Base-by-base conservation (phyloP, 139 green algal species). In the Micromonas commoda region DNA sequence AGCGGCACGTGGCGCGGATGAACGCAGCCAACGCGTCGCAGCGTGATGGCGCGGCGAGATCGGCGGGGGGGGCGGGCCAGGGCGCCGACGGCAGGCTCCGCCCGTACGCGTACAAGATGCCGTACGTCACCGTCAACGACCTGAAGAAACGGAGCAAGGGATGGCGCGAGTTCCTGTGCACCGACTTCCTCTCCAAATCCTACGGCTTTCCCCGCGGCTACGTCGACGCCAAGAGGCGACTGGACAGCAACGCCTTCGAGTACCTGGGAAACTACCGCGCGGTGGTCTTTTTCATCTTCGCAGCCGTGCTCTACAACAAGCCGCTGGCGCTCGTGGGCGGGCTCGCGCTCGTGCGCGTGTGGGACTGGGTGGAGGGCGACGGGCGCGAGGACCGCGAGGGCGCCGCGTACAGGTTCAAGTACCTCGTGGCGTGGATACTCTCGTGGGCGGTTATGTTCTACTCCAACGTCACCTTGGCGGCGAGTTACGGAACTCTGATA, bases 91-190 rank as follows among this genome's bases (percentile, higher is more conserved):
- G 9, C 16, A 57, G 9, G 9, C 45, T 16, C 9, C 45, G 9
- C 1, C 5, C 63, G 1, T 28, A 32, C n/a, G 23, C 65, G 67
- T 60, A 60, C 6, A 75, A 75, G 68, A 3, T 39, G 34, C 37
- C 68, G 37, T 64, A 34, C 38, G 2, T 75, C 24, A 75, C 68
- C 2, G 29, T 63, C 1, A 37, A 61, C 24, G 68, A 75, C 32
- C 38, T 75, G 37, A 75, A 63, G 32, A 75, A 75, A 37, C 21
- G 23, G 29, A 20, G 37, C 37, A 29, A 3, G 29, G 23, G n/a
- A 37, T 75, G 68, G 68, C 26, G 68, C 52, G 68, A 75, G 68
- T 75, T 75, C 61, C 33, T 75, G 21, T 35, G 68, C 68, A 61
- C 37, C 34, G 68, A 75, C 23, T 1, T 35, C 24, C 24, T 63